Conservation (phyloP, 2,329 filamentous ascomycete species). For the Chaetomium sp. region DNA sequence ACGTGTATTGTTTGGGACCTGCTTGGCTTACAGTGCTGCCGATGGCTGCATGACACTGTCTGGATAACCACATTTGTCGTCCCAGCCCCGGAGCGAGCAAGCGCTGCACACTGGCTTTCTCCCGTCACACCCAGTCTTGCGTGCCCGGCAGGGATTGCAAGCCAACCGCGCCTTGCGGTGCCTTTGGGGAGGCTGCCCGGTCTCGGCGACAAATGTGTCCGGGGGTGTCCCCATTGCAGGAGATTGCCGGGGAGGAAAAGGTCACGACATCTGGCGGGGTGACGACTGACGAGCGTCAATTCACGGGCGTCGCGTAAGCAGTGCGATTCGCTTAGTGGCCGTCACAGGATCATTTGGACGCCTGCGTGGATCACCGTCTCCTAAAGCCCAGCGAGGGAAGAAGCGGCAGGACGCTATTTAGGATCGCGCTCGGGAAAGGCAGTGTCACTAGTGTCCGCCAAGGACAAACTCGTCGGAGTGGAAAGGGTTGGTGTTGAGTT, state of each 20-base stretch:
- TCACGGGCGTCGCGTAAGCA: too few species aligned
- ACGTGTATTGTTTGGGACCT: neutral
- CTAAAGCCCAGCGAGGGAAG: too few species aligned
- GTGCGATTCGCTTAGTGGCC: too few species aligned
- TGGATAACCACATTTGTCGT: constrained; percentile 31
- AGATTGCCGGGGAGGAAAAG: neutral
- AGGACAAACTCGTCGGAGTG: too few species aligned
- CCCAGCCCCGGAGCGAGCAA: constrained; percentile 28
- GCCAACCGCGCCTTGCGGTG: constrained; percentile 29
- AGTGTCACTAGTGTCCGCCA: too few species aligned
- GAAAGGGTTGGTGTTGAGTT: too few species aligned
- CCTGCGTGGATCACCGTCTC: too few species aligned
- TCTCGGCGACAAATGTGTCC: constrained; percentile 24
- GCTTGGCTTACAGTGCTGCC: constrained; percentile 23
- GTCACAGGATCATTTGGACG: too few species aligned
- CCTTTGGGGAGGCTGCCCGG: constrained; percentile 21
- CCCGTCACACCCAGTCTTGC: constrained; percentile 34
- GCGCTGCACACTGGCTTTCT: constrained; percentile 28
- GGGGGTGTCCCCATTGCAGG: constrained; percentile 19
- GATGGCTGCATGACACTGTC: constrained; percentile 27
- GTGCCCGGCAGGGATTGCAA: constrained; percentile 30
- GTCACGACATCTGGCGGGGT: neutral
- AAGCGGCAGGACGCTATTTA: too few species aligned
- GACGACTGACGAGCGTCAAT: too few species aligned
- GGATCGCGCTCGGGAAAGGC: too few species aligned